Evolutionary conservation across 139 green algal species (phyloP), one percentile per base, ranked within the genome.

Genomic region (Coelastrella sp.): DNA sequence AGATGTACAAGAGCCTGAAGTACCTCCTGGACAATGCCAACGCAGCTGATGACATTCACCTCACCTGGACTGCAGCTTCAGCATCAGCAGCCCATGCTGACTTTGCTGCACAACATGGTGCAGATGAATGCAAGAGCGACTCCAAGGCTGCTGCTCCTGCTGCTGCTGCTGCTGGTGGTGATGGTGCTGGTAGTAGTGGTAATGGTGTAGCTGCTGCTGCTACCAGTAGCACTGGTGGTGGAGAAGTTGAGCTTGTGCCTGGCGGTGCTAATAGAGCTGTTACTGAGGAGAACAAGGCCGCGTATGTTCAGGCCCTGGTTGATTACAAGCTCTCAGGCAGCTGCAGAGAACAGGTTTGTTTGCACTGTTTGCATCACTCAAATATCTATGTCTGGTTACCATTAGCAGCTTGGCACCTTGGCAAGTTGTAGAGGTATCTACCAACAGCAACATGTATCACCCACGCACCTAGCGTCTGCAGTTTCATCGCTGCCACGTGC

Each of bases 61-160:
- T 72, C 19, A 72, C 63, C 4, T 72, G 34, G 30, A 40, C 63
- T 43, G 63, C 63, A 72, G 25, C 63, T 43, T n/a, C 63, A 72
- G 62, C 62, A 71, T n/a, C 62, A 71, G 25, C 62, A 35, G 62
- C 23, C 5, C 0, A n/a, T n/a, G n/a, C n/a, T n/a, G n/a, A n/a
- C n/a, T n/a, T n/a, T n/a, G n/a, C n/a, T n/a, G n/a, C n/a, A n/a
- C n/a, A n/a, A n/a, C n/a, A n/a, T n/a, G n/a, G n/a, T n/a, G n/a
- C n/a, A n/a, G n/a, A n/a, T n/a, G n/a, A n/a, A n/a, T n/a, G n/a
- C n/a, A n/a, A n/a, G n/a, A n/a, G n/a, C n/a, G n/a, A n/a, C n/a
- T n/a, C n/a, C n/a, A n/a, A 32, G 13, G 62, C 62, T 41, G 62
- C 62, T 40, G 62, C 15, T 6, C n/a, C 23, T 40, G 6, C 63